Conservation (phyloP, 805 yeast genomes). For the Candida sithepensis region DNA sequence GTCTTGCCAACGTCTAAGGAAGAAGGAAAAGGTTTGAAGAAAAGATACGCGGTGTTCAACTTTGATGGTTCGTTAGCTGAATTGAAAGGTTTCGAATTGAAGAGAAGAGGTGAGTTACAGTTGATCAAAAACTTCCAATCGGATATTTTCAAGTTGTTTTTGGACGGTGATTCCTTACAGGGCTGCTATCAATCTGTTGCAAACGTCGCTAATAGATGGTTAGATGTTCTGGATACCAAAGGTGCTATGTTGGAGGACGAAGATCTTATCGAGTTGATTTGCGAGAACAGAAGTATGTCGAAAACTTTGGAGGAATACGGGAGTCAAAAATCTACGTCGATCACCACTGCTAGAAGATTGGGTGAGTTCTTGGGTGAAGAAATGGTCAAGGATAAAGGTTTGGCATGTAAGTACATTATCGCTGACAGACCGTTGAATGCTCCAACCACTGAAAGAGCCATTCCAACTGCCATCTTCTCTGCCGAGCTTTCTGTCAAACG, state of each 20-base stretch:
- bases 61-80: constrained; percentile 93
- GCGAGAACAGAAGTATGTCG: constrained; percentile 95
- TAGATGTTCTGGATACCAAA: constrained; percentile 84
- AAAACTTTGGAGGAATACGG: constrained; percentile 87
- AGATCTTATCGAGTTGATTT: constrained; percentile 89
- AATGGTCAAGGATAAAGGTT: constrained; percentile 94
- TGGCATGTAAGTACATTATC: constrained; percentile 91
- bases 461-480: constrained; percentile 94
- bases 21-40: constrained; percentile 94
- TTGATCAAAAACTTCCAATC: constrained; percentile 92
- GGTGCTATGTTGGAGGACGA: constrained; percentile 90
- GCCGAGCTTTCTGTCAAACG: constrained; percentile 71
- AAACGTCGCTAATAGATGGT: constrained; percentile 90
- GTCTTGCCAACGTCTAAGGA: constrained; percentile 94
- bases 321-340: constrained; percentile 87
- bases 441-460: constrained; percentile 93
- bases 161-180: constrained; percentile 78
- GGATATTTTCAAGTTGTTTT: constrained; percentile 85
- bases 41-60: constrained; percentile 95
- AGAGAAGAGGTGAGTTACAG: constrained; percentile 94
- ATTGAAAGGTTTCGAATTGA: constrained; percentile 92
- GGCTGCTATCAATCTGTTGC: constrained; percentile 88
- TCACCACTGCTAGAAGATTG: constrained; percentile 88
- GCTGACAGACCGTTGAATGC: constrained; percentile 78
- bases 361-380: constrained; percentile 95